phyloP scores from a whole-genome alignment of 2,329 filamentous ascomycete genomes.

The Calonectria pteridis region DNA sequence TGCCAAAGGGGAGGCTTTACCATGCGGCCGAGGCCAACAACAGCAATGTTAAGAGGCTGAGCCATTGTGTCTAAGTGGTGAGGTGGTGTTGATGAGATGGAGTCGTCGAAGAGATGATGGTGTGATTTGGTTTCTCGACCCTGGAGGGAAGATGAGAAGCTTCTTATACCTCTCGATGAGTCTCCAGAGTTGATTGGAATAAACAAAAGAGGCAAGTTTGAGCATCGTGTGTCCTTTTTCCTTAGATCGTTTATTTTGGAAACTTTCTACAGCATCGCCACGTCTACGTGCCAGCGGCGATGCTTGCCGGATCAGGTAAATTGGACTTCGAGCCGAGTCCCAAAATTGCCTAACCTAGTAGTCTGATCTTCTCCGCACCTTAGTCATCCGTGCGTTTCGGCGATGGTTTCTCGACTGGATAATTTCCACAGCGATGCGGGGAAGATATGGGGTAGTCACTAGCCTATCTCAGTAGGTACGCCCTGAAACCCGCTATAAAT shows the following conservation, averaged over 20 bases:
- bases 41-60: conserved; percentile 29
- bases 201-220: background rate
- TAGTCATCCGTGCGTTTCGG: background rate
- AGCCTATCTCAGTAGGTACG: conserved; percentile 9
- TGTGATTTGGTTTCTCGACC: background rate
- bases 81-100: background rate
- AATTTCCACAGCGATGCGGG: background rate
- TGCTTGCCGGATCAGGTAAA: background rate
- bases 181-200: background rate
- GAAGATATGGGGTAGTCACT: background rate
- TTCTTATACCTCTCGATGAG: conserved; percentile 6
- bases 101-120: background rate
- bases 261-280: background rate
- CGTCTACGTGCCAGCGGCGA: background rate
- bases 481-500: background rate
- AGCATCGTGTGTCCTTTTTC: background rate
- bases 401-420: background rate
- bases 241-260: background rate
- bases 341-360: background rate
- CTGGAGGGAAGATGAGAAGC: background rate
- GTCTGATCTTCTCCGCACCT: background rate
- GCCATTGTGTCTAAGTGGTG: conserved; percentile 11
- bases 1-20: background rate
- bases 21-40: conserved; percentile 38
- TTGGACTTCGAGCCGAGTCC: background rate